Conservation (phyloP, 1,284 basidiomycete genomes). For the Boletus sp. region DNA sequence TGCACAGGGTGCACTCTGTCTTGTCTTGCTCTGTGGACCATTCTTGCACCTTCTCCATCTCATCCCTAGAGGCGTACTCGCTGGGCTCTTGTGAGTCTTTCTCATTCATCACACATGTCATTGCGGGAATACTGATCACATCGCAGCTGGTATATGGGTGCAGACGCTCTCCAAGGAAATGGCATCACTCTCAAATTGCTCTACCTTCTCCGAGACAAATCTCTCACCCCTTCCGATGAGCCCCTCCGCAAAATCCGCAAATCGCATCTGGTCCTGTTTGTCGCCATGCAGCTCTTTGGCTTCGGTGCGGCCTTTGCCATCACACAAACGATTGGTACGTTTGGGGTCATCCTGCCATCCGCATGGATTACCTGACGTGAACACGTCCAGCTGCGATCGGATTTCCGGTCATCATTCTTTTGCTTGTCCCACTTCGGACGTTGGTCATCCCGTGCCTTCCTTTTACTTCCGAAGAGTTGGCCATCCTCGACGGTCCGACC, state of each 20-base stretch:
- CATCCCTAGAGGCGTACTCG: slow-evolving; percentile 73
- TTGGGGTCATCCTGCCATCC: not conserved
- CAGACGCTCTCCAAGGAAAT: slow-evolving; percentile 76
- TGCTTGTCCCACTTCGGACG: slow-evolving; percentile 81
- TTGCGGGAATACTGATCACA: slow-evolving; percentile 4
- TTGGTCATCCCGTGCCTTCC: slow-evolving; percentile 71
- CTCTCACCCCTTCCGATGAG: slow-evolving; percentile 58
- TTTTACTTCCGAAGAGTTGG: slow-evolving; percentile 79
- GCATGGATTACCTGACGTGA: not conserved
- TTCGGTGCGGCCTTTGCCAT: slow-evolving; percentile 91
- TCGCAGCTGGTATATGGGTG: slow-evolving; percentile 85
- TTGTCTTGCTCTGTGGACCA: slow-evolving; percentile 77
- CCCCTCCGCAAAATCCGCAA: slow-evolving; percentile 77
- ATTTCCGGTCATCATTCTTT: slow-evolving; percentile 87
- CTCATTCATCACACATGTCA: slow-evolving; percentile 1
- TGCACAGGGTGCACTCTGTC: slow-evolving; percentile 81
- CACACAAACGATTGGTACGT: slow-evolving; percentile 83
- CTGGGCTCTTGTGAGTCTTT: slow-evolving; percentile 64
- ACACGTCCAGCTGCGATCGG: slow-evolving; percentile 72
- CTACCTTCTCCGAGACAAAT: slow-evolving; percentile 76
- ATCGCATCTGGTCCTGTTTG: slow-evolving; percentile 74
- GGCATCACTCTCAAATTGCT: slow-evolving; percentile 83
- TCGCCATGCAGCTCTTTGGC: slow-evolving; percentile 76
- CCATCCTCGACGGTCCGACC: slow-evolving; percentile 83
- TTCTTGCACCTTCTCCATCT: slow-evolving; percentile 77